phyloP scores from a whole-genome alignment of 2,329 filamentous ascomycete species.

The Arthrobotrys iridis region DNA sequence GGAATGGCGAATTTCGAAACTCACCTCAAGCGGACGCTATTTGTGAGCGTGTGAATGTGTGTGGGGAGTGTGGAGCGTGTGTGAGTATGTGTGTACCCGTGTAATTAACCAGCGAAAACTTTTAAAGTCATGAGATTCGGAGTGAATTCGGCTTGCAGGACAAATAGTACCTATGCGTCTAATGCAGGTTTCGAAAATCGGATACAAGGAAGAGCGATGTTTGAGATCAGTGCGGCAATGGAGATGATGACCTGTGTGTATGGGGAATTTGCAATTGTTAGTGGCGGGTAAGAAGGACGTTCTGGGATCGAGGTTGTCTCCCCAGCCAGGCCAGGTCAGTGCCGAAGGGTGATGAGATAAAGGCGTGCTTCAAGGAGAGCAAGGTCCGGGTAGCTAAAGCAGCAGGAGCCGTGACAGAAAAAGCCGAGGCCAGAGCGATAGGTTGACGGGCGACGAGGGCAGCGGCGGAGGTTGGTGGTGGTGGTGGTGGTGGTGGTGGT shows the following conservation, averaged over 20 bases:
- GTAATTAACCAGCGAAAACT: constrained; percentile 44
- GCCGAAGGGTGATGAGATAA: constrained; percentile 7
- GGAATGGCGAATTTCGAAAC: constrained; percentile 13
- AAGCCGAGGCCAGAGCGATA: constrained; percentile 8
- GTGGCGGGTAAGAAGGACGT: constrained; percentile 10
- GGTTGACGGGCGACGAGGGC: neutral
- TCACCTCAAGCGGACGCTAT: constrained; percentile 4
- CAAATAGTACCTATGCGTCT: constrained; percentile 12
- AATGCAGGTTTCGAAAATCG: constrained; percentile 29
- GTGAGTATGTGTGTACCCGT: neutral
- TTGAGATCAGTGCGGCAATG: constrained; percentile 40
- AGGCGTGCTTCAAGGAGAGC: constrained; percentile 22
- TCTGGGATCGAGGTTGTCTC: constrained; percentile 44
- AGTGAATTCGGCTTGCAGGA: constrained; percentile 46
- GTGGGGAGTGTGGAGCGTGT: neutral
- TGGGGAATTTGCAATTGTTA: constrained; percentile 25
- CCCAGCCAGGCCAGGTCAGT: no score
- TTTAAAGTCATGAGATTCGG: constrained; percentile 31
- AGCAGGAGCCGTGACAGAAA: constrained; percentile 14
- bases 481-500: neutral
- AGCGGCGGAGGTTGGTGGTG: neutral
- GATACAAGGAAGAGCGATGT: constrained; percentile 12
- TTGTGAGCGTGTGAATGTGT: neutral
- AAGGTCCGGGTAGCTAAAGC: constrained; percentile 23
- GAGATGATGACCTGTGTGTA: constrained; percentile 19